Evolutionary conservation across 2,329 filamentous ascomycete genomes (phyloP).

Genomic region (Pseudogymnoascus sp.): DNA sequence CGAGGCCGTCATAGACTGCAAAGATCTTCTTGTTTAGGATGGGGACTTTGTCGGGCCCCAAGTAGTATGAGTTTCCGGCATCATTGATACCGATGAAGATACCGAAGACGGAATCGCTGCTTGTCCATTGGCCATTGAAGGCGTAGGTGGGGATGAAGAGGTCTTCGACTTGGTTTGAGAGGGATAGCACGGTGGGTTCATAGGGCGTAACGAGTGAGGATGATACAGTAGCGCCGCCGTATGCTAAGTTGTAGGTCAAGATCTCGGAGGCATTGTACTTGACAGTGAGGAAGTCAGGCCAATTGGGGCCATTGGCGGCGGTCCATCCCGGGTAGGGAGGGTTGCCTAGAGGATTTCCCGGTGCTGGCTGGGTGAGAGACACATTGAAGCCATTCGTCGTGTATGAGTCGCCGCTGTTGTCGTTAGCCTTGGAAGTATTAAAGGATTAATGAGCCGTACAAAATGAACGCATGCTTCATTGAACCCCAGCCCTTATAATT

Average conservation of each 20-base stretch:
- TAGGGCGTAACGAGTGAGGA: conserved; percentile 32
- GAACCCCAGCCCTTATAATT: conserved; percentile 32
- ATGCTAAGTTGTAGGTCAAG: conserved; percentile 45
- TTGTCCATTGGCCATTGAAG: conserved; percentile 29
- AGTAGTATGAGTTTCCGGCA: conserved; percentile 42
- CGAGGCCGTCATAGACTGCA: conserved; percentile 35
- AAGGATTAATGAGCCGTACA: conserved; percentile 27
- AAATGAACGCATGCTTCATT: conserved; percentile 37
- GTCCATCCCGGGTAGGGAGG: conserved; percentile 35
- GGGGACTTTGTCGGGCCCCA: conserved; percentile 25
- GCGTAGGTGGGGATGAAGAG: conserved; percentile 37
- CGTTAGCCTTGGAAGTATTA: not conserved
- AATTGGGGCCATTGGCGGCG: conserved; percentile 44
- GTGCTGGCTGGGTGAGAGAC: conserved; percentile 28
- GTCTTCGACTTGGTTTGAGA: conserved; percentile 33
- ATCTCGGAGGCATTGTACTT: conserved; percentile 38
- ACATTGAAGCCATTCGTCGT: conserved; percentile 33
- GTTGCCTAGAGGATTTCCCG: conserved; percentile 34
- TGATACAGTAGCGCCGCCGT: conserved; percentile 37
- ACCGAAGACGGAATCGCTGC: conserved; percentile 36
- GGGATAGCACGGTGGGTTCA: conserved; percentile 30
- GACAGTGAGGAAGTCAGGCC: conserved; percentile 44
- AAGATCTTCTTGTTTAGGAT: conserved; percentile 36
- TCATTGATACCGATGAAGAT: conserved; percentile 52
- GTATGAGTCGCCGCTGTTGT: conserved; percentile 35